These are phyloP conservation scores for Tetrapisispora nanseiensis DNA, from an alignment of 805 yeast genomes.

Conservation along the genomic window DNA sequence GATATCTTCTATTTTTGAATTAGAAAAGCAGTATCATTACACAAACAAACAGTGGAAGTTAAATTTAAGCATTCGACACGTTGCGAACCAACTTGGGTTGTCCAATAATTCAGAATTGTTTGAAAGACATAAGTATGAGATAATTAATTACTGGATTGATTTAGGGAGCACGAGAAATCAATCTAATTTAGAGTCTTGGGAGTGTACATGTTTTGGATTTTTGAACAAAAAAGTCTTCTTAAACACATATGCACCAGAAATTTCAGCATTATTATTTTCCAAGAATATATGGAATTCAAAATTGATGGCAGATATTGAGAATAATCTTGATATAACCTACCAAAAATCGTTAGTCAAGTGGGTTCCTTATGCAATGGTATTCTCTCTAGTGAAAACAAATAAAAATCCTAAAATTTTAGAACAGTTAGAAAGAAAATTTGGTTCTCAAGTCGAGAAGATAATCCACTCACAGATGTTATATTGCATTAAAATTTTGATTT, in stretches of 20 bases:
- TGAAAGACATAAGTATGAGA: slow-evolving; percentile 16
- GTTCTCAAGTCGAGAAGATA: slow-evolving; percentile 4
- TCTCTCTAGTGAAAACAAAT: slow-evolving; percentile 10
- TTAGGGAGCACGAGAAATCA: too few species aligned
- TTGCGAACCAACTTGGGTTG: slow-evolving; percentile 3
- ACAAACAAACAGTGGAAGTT: slow-evolving; percentile 1
- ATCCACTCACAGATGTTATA: slow-evolving; percentile 2
- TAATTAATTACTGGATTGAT: slow-evolving; percentile 15
- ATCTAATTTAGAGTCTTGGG: background rate
- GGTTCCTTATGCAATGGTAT: slow-evolving; percentile 12
- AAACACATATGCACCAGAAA: slow-evolving; percentile 9
- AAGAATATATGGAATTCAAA: background rate
- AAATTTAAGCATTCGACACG: slow-evolving; percentile 20
- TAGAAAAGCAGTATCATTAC: slow-evolving; percentile 8
- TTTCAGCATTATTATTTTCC: slow-evolving; percentile 15
- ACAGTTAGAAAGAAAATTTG: slow-evolving; percentile 7
- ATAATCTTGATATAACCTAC: background rate
- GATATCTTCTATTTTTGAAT: slow-evolving; percentile 10
- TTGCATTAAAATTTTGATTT: slow-evolving; percentile 8
- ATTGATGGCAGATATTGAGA: background rate
- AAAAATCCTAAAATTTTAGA: slow-evolving; percentile 7
- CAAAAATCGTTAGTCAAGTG: slow-evolving; percentile 7
- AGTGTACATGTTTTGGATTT: slow-evolving; percentile 12
- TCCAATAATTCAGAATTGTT: slow-evolving; percentile 10
- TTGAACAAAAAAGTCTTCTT: slow-evolving; percentile 9